A percentile compares a stretch with the other conserved stretches of the same genome.
Conservation (phyloP, 805 yeast genomes). For the Sporopachydermia quercuum region DNA sequence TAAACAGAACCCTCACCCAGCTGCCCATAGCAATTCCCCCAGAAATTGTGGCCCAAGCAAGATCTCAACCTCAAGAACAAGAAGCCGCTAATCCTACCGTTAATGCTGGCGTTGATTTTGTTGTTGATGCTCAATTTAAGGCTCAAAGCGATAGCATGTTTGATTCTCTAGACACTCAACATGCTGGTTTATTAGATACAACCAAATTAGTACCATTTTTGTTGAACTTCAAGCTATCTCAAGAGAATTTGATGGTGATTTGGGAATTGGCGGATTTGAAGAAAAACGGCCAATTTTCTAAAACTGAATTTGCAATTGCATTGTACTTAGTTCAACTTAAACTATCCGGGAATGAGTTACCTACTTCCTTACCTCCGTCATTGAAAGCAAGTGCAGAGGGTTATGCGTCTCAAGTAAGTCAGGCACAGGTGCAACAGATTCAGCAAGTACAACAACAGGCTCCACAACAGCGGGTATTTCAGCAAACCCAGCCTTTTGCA, state of each 20-base stretch:
- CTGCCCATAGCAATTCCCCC: constrained; percentile 36
- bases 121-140: constrained; percentile 48
- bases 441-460: constrained; percentile 11
- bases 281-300: constrained; percentile 69
- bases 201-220: constrained; percentile 78
- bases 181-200: constrained; percentile 51
- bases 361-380: constrained; percentile 60
- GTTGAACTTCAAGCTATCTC: constrained; percentile 74
- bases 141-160: constrained; percentile 72
- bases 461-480: constrained; percentile 7
- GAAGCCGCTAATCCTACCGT: constrained; percentile 8
- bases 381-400: constrained; percentile 27
- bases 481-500: constrained; percentile 4
- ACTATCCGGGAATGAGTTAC: constrained; percentile 63
- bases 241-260: constrained; percentile 69
- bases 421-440: not conserved
- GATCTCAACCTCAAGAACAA: constrained; percentile 5
- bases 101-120: constrained; percentile 38
- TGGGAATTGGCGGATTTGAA: constrained; percentile 94
- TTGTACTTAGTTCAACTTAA: constrained; percentile 83
- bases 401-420: constrained; percentile 17
- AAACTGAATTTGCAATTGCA: constrained; percentile 80
- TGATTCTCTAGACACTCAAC: constrained; percentile 55
- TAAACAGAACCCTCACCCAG: constrained; percentile 47
- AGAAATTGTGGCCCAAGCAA: constrained; percentile 18